Conservation (phyloP, 2,329 filamentous ascomycete species). For the Stromatinia cepivora region DNA sequence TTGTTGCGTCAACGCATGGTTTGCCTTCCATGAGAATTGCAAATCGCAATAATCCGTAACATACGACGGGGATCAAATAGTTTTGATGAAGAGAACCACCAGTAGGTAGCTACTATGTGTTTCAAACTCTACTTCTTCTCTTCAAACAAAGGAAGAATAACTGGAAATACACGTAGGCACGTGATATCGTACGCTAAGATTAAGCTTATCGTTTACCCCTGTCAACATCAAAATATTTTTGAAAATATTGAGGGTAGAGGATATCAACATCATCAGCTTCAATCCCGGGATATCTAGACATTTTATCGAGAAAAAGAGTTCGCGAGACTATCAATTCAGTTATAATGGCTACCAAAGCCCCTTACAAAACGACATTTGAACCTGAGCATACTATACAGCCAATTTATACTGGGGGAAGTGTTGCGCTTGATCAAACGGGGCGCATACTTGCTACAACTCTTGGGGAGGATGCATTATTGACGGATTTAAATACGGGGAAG, state of each 20-base stretch:
- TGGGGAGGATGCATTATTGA: slow-evolving; percentile 89
- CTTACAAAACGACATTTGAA: slow-evolving; percentile 86
- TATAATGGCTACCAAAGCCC: slow-evolving; percentile 60
- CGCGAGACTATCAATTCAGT: background rate
- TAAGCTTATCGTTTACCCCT: slow-evolving; percentile 29
- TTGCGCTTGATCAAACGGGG: slow-evolving; percentile 79
- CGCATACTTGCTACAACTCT: slow-evolving; percentile 82
- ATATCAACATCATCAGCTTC: slow-evolving; percentile 4
- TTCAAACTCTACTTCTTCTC: background rate
- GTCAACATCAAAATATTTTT: slow-evolving; percentile 29
- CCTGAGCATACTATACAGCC: slow-evolving; percentile 80
- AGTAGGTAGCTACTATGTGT: background rate
- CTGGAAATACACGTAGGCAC: background rate
- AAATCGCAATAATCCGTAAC: background rate
- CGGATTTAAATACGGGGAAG: slow-evolving; percentile 77
- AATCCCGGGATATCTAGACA: background rate
- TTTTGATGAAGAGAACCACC: background rate
- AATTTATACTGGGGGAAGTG: slow-evolving; percentile 88
- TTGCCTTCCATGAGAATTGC: background rate
- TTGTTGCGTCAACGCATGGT: slow-evolving; percentile 1
- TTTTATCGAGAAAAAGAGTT: background rate
- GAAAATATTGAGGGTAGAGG: slow-evolving; percentile 2
- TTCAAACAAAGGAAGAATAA: background rate
- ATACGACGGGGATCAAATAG: background rate
- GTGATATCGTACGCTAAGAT: slow-evolving; percentile 30